Base-by-base conservation (phyloP, 805 yeast genomes). In the Candida ortonii region DNA sequence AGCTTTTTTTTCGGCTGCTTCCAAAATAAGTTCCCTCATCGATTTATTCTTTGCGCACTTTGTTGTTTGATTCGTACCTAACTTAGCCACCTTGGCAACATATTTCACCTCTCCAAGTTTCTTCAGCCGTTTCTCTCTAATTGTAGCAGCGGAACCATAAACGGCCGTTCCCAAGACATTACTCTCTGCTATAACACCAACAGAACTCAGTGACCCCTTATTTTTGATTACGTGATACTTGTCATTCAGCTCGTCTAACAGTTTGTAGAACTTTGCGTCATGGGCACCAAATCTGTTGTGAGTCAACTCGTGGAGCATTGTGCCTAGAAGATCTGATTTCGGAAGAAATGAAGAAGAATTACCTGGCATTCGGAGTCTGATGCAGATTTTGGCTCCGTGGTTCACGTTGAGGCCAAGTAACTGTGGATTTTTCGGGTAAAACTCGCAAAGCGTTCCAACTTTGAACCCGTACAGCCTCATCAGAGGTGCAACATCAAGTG, bases 271-370 rank as follows among this genome's bases (percentile, higher is more conserved):
- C 39, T 61, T 61, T 3, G 62, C 71, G 62, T 90, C 82, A 53
- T 90, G 97, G 0, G 95, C 84, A 0, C 96, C 96, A 50, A 65
- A 64, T 14, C 68, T 54, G 55, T 87, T 89, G 55, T 90, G 97
- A 2, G 86, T 74, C 25, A 90, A 65, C 55, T 90, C 97, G 58
- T 90, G 97, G 5, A 90, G 64, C 78, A 88, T 73, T 0, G 96
- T 87, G 1, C 88, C 95, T 16, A 89, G 53, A 2, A 89, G 61
- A 32, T 78, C 78, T 3, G 77, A 69, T 58, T 80, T 62, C 1
- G 88, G 80, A 13, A 78, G 54, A 54, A 89, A 88, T 37, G 52
- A 49, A 20, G 49, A 47, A 16, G 67, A 68, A 46, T 82, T 73
- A 14, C 62, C 56, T 6, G 78, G 74, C 19, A 72, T 70, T 37